Conservation (phyloP, 257 asterid genomes). For the Haberlea rhodopensis region DNA sequence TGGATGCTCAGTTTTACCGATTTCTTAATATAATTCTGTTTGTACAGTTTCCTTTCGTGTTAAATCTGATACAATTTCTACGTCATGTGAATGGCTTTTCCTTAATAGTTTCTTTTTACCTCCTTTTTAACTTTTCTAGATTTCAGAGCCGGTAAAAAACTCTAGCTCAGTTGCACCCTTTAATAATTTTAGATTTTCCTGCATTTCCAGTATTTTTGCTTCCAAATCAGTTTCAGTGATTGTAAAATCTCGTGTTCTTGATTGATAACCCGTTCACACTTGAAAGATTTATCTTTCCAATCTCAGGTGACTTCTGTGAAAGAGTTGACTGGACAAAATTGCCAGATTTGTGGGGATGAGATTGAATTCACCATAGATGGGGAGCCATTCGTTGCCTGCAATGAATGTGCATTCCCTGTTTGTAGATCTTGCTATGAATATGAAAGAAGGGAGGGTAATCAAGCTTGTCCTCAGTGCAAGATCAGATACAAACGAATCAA, state of each 20-base stretch:
- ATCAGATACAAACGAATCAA: slow-evolving; percentile 83
- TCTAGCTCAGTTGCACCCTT: background rate
- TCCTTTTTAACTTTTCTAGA: slow-evolving; percentile 10
- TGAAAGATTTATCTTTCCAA: background rate
- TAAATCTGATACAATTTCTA: background rate
- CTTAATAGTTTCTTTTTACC: slow-evolving; percentile 20
- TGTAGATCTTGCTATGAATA: slow-evolving; percentile 92
- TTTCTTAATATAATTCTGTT: background rate
- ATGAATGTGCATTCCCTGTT: slow-evolving; percentile 92
- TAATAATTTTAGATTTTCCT: background rate
- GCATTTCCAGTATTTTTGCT: background rate
- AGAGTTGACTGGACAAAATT: slow-evolving; percentile 65
- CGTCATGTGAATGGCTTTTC: slow-evolving; percentile 2
- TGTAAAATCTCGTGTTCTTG: slow-evolving; percentile 2
- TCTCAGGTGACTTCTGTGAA: slow-evolving; percentile 42
- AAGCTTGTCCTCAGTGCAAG: slow-evolving; percentile 87
- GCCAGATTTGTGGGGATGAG: slow-evolving; percentile 88
- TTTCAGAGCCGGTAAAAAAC: slow-evolving; percentile 20
- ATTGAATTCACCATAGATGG: slow-evolving; percentile 67
- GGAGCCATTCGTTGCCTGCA: slow-evolving; percentile 84
- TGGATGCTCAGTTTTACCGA: slow-evolving; percentile 20
- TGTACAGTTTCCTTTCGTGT: background rate
- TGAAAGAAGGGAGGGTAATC: slow-evolving; percentile 90
- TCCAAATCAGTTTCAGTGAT: background rate
- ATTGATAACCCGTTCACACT: slow-evolving; percentile 7